phyloP scores from a whole-genome alignment of 805 yeast species.

The Cyberlindnera euphorbiae region DNA sequence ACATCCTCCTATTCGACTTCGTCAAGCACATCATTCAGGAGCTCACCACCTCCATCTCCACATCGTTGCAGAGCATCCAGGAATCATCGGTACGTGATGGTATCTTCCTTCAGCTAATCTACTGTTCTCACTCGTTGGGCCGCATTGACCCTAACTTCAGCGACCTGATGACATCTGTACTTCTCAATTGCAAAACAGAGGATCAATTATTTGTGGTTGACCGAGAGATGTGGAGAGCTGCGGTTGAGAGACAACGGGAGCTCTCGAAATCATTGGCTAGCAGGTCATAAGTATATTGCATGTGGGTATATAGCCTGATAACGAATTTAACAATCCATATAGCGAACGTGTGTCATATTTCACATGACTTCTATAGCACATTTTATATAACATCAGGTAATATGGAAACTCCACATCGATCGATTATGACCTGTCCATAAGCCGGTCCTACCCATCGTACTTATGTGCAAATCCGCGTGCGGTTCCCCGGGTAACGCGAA shows the following conservation, averaged over 20 bases:
- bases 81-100: slow-evolving; percentile 49
- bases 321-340: too few relatives aligned
- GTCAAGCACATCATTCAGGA: slow-evolving; percentile 30
- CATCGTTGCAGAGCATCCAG: slow-evolving; percentile 32
- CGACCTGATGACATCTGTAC: slow-evolving; percentile 39
- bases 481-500: too few relatives aligned
- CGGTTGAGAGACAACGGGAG: slow-evolving; percentile 40
- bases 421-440: too few relatives aligned
- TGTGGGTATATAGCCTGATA: too few relatives aligned
- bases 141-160: slow-evolving; percentile 70
- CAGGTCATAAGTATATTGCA: background rate
- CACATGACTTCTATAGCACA: too few relatives aligned
- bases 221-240: slow-evolving; percentile 38
- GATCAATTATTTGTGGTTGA: slow-evolving; percentile 23
- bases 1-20: slow-evolving; percentile 34
- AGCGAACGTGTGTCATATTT: too few relatives aligned
- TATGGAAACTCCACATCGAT: too few relatives aligned
- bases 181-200: slow-evolving; percentile 23
- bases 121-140: slow-evolving; percentile 82
- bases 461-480: too few relatives aligned
- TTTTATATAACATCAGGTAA: too few relatives aligned
- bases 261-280: slow-evolving; percentile 8
- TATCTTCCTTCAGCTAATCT: slow-evolving; percentile 73
- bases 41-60: slow-evolving; percentile 28
- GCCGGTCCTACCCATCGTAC: too few relatives aligned